phyloP scores from a whole-genome alignment of 2,329 filamentous ascomycete species.

The Pyrenophora tritici-repentis region DNA sequence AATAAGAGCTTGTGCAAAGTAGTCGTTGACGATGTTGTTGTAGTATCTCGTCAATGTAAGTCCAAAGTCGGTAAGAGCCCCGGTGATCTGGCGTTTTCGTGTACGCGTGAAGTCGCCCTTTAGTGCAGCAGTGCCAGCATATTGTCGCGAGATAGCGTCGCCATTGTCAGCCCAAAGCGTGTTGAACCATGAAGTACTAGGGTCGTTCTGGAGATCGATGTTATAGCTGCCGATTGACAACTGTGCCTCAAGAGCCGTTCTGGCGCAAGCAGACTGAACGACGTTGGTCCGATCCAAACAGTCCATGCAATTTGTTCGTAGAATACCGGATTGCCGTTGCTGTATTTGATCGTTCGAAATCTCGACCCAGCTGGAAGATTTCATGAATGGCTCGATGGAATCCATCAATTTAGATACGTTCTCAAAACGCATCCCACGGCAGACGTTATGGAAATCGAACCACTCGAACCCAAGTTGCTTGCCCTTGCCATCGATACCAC shows the following conservation, averaged over 20 bases:
- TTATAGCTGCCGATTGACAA: conserved; percentile 76
- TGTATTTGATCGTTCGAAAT: conserved; percentile 51
- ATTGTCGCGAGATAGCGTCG: conserved; percentile 92
- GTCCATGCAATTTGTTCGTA: conserved; percentile 99
- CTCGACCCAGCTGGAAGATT: conserved; percentile 73
- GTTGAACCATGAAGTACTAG: conserved; percentile 91
- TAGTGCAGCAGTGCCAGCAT: conserved; percentile 91
- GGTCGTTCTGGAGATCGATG: conserved; percentile 75
- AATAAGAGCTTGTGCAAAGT: conserved; percentile 93
- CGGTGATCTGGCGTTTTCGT: conserved; percentile 85
- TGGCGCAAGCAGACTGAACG: conserved; percentile 87
- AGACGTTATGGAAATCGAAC: conserved; percentile 96
- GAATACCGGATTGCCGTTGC: conserved; percentile 69
- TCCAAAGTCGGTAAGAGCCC: conserved; percentile 87
- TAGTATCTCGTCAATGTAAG: conserved; percentile 81
- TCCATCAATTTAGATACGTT: conserved; percentile 84
- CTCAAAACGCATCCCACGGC: conserved; percentile 96
- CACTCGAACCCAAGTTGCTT: conserved; percentile 75
- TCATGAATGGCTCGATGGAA: conserved; percentile 68
- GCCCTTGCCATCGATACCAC: conserved; percentile 55
- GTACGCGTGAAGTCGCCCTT: conserved; percentile 97
- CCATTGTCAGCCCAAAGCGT: conserved; percentile 97
- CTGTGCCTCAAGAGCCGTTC: conserved; percentile 79
- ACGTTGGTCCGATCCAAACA: conserved; percentile 96
- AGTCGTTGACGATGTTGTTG: conserved; percentile 94